Evolutionary conservation across 352 stramenopile genomes (phyloP), one percentile per base, ranked within the genome.

Genomic region (Thalassiosira exigua): DNA sequence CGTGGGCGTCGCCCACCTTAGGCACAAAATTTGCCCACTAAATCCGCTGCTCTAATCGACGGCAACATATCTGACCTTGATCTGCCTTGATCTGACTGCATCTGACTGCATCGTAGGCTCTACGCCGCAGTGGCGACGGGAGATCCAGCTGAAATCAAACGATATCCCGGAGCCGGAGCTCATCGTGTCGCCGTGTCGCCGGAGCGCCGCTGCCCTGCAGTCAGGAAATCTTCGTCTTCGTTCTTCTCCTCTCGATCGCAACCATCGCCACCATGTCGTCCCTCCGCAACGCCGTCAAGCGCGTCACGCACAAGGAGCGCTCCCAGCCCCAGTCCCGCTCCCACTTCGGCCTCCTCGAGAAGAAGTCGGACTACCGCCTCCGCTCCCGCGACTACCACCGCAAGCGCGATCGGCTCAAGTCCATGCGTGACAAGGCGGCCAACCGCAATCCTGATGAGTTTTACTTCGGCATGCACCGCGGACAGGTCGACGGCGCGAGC

Each of bases 371-470:
- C 88, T 99, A 99, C 92, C 90, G 96, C 27, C 88, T 96, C 73
- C 97, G 97, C 68, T 97, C 97, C 26, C 84, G 93, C 17, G 95
- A 99, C 88, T 98, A 97, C 89, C 96, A 99, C 85, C 89, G 90
- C 21, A 99, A 99, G 91, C 86, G 97, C 80, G 82, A 95, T 60
- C 84, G 88, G 12, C 86, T 99, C 26, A 91, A 93, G 69, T 86
- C 82, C 32, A 92, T 99, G 79, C 85, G 95, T 56, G 80, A 92
- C 53, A 98, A 98, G 80, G 96, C 95, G 19, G 81, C 95, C n/a
- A 93, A 98, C 85, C 91, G 95, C 67, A 99, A 99, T 82, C 96
- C 97, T 11, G 97, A 99, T 86, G 97, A 99, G 91, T 99, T 99
- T 86, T 99, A 99, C 87, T 98, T 98, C 86, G 93, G 91, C 22